These are phyloP conservation scores for Linnemannia zychae DNA, from an alignment of 192 early-diverging fungal genomes.

Conservation along the genomic window DNA sequence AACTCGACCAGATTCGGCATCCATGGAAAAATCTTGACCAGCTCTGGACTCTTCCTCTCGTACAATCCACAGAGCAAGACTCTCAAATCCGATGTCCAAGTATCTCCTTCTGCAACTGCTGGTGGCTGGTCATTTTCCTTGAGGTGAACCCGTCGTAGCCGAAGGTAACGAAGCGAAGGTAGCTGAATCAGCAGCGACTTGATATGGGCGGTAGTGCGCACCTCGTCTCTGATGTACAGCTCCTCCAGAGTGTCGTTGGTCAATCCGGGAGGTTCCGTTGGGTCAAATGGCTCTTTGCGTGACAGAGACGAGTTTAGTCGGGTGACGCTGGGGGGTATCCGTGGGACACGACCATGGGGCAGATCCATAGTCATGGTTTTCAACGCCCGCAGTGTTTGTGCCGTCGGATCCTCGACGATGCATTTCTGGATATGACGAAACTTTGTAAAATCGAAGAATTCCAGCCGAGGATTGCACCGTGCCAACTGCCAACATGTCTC, in stretches of 20 bases:
- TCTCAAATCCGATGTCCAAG: neutral
- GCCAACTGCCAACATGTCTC: neutral
- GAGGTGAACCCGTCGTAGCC: neutral
- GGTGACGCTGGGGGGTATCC: neutral
- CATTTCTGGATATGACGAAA: neutral
- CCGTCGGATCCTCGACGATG: neutral
- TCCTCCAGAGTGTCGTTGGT: neutral
- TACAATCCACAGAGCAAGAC: neutral
- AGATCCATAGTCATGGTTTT: neutral
- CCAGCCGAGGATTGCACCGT: neutral
- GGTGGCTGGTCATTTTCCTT: neutral
- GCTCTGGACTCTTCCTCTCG: neutral
- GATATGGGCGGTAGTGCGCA: neutral
- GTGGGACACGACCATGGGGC: neutral
- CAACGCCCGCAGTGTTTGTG: neutral
- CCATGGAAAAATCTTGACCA: neutral
- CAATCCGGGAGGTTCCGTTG: neutral
- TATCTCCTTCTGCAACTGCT: neutral
- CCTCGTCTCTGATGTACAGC: neutral
- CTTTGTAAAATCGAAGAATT: neutral
- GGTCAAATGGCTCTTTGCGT: neutral
- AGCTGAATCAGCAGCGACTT: neutral
- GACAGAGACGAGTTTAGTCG: neutral
- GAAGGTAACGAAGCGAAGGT: neutral
- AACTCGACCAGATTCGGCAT: constrained; percentile 2